Evolutionary conservation across 306 rosid genomes (phyloP).

Genomic region (Cicer bijugum): DNA sequence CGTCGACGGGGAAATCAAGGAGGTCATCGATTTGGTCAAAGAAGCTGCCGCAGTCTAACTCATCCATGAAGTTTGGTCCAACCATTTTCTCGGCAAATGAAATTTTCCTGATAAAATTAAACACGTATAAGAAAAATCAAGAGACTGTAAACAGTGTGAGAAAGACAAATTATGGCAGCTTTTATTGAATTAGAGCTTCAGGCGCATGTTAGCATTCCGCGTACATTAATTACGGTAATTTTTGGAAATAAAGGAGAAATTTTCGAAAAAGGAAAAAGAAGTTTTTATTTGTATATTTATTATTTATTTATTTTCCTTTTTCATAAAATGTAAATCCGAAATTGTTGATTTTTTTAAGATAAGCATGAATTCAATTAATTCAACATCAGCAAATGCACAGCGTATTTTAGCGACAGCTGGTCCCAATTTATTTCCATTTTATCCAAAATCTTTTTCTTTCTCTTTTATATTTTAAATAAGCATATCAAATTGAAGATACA

Average conservation of each 20-base stretch:
- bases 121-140: not conserved
- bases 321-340: constrained; percentile 21
- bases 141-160: not conserved
- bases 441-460: not conserved
- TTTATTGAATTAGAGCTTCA: constrained; percentile 37
- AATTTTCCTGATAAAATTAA: constrained; percentile 46
- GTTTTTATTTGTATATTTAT: not conserved
- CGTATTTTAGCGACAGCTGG: constrained; percentile 51
- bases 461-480: not conserved
- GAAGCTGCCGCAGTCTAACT: constrained; percentile 88
- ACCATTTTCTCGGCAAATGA: constrained; percentile 54
- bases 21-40: constrained; percentile 95
- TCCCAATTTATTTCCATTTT: constrained; percentile 41
- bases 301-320: not conserved
- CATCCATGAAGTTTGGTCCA: constrained; percentile 74
- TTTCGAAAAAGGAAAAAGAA: not conserved
- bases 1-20: constrained; percentile 74
- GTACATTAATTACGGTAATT: constrained; percentile 31
- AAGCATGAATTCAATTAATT: constrained; percentile 13
- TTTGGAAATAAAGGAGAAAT: not conserved
- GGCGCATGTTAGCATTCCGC: constrained; percentile 50
- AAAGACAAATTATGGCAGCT: not conserved
- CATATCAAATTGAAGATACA: constrained; percentile 14
- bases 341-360: constrained; percentile 27
- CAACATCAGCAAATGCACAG: not conserved